Conservation (phyloP, 768 basidiomycete species). For the Lactifluus subvellereus region DNA sequence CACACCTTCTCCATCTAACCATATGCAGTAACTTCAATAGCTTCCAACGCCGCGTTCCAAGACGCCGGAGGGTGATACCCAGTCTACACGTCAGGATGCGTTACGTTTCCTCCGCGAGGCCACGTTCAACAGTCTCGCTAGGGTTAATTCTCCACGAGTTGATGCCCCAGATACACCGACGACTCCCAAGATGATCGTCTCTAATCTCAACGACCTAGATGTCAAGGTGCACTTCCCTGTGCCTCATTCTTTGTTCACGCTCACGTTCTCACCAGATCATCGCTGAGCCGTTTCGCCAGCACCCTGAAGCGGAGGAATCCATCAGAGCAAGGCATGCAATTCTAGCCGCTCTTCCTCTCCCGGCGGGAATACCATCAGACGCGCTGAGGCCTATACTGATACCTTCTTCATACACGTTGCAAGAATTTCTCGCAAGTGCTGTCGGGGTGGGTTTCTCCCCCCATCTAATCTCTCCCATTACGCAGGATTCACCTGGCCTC, state of each 20-base stretch:
- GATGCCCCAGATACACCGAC: background rate
- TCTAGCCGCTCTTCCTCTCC: constrained; percentile 57
- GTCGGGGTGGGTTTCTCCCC: constrained; percentile 44
- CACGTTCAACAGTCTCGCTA: constrained; percentile 19
- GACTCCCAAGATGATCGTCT: constrained; percentile 14
- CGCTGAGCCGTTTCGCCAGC: constrained; percentile 1
- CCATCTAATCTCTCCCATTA: constrained; percentile 8
- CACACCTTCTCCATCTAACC: background rate
- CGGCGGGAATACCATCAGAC: constrained; percentile 56
- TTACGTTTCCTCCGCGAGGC: constrained; percentile 24
- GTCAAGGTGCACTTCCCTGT: constrained; percentile 5
- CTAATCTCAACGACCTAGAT: constrained; percentile 23
- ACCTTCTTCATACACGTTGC: constrained; percentile 55
- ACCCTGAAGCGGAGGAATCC: constrained; percentile 27
- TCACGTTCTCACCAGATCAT: constrained; percentile 7
- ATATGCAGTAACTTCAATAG: background rate
- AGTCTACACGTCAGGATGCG: constrained; percentile 23
- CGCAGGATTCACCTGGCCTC: constrained; percentile 4
- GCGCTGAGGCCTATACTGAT: constrained; percentile 64
- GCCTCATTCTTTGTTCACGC: background rate
- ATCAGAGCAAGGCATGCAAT: constrained; percentile 50
- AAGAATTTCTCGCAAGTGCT: constrained; percentile 59
- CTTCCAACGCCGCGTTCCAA: constrained; percentile 2
- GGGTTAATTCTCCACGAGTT: constrained; percentile 13
- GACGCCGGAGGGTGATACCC: constrained; percentile 19